Percentiles rank a stretch among this genome's conserved stretches.
Evolutionary conservation across 495 filamentous ascomycete genomes (phyloP).

Genomic region (Trichoderma erinaceum): DNA sequence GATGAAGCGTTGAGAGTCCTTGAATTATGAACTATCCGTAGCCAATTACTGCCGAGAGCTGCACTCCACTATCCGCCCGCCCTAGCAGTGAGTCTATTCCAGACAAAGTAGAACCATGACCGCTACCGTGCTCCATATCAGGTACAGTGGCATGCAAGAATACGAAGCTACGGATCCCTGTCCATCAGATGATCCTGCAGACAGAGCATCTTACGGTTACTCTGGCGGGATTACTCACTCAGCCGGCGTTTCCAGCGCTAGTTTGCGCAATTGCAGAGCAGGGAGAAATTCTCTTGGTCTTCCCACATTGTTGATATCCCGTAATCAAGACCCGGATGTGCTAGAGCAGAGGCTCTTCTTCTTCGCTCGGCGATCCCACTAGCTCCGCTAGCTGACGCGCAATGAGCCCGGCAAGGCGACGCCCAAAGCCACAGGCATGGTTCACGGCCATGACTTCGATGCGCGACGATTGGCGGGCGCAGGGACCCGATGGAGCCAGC

Average conservation of each 20-base stretch:
- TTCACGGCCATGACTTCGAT: neutral
- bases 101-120: too few species aligned
- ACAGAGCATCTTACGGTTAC: neutral
- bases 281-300: too few species aligned
- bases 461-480: slow-evolving; percentile 1
- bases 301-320: too few species aligned
- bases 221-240: too few species aligned
- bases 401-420: neutral
- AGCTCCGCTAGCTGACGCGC: neutral
- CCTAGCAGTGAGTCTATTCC: too few species aligned
- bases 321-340: too few species aligned
- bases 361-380: too few species aligned
- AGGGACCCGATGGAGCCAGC: neutral
- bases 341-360: too few species aligned
- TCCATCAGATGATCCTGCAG: neutral
- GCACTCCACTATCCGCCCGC: too few species aligned
- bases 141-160: neutral
- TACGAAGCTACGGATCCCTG: slow-evolving; percentile 4
- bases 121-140: neutral
- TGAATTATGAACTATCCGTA: too few species aligned
- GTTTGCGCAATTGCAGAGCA: neutral
- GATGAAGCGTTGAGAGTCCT: too few species aligned
- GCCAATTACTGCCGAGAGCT: too few species aligned
- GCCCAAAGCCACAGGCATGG: neutral
- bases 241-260: neutral